These are phyloP conservation scores for Termitomyces eurrhizus DNA, from an alignment of 768 basidiomycete species.

Conservation along the genomic window DNA sequence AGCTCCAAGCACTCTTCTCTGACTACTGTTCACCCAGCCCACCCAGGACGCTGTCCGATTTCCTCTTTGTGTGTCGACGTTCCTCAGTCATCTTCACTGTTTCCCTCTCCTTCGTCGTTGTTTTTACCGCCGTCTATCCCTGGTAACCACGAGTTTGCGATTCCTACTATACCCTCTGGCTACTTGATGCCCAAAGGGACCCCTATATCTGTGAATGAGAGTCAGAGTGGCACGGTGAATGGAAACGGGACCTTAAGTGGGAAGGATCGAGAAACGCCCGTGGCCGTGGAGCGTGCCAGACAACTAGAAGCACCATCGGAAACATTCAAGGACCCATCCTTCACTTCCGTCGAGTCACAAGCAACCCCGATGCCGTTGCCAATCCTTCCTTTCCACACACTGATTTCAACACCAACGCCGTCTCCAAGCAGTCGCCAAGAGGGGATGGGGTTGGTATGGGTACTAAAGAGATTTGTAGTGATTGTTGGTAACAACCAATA, in stretches of 20 bases:
- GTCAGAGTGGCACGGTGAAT: background rate
- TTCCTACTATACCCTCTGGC: constrained; percentile 36
- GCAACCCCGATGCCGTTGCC: background rate
- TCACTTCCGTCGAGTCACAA: background rate
- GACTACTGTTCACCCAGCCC: background rate
- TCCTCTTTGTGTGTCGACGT: constrained; percentile 38
- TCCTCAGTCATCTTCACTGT: constrained; percentile 31
- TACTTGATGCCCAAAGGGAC: constrained; percentile 9
- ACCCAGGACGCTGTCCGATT: constrained; percentile 18
- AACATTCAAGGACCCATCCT: background rate
- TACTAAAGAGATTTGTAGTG: too few species aligned
- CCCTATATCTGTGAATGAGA: constrained; percentile 3
- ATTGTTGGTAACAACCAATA: too few species aligned
- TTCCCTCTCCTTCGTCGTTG: constrained; percentile 62
- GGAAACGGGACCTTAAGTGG: background rate
- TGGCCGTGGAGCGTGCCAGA: background rate
- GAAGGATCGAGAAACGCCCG: background rate
- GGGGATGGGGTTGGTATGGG: too few species aligned
- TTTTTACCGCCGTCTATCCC: constrained; percentile 69
- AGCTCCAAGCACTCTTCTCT: background rate
- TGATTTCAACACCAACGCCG: background rate
- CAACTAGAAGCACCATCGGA: background rate
- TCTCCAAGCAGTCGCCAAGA: too few species aligned
- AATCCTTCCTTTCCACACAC: background rate
- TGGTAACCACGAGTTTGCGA: constrained; percentile 64